Conservation (phyloP, 2,329 filamentous ascomycete species). For the Leptographium flavum region DNA sequence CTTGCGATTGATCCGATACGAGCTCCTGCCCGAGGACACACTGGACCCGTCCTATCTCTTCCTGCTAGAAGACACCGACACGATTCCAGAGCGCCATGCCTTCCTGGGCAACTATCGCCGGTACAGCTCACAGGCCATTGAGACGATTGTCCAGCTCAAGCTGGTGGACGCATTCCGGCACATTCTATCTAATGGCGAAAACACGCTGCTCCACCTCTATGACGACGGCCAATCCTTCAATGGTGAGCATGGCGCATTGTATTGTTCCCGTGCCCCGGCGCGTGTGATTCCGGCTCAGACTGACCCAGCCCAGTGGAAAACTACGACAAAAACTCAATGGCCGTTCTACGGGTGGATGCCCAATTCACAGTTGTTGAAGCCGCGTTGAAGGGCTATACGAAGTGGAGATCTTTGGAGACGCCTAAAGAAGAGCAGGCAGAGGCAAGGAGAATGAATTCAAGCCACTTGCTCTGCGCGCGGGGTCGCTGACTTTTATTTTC, state of each 20-base stretch:
- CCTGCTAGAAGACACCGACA: slow-evolving; percentile 87
- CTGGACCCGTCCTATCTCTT: slow-evolving; percentile 69
- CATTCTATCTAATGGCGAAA: slow-evolving; percentile 68
- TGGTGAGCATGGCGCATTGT: slow-evolving; percentile 27
- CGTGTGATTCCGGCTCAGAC: not conserved
- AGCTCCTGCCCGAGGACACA: slow-evolving; percentile 69
- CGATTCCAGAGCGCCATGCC: slow-evolving; percentile 80
- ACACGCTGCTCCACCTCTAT: slow-evolving; percentile 61
- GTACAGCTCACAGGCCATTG: slow-evolving; percentile 78
- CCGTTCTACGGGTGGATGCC: slow-evolving; percentile 70
- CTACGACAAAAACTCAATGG: slow-evolving; percentile 55
- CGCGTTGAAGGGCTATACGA: slow-evolving; percentile 74
- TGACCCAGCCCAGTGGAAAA: slow-evolving; percentile 26
- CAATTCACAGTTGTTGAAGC: slow-evolving; percentile 84
- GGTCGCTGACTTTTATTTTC: slow-evolving; percentile 18
- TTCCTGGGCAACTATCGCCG: slow-evolving; percentile 92
- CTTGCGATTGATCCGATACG: slow-evolving; percentile 72
- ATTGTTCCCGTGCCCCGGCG: not conserved
- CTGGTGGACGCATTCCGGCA: slow-evolving; percentile 76
- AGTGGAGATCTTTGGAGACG: slow-evolving; percentile 43
- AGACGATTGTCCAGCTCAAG: slow-evolving; percentile 68
- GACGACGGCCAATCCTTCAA: slow-evolving; percentile 53
- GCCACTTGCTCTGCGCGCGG: not conserved
- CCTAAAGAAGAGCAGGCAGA: slow-evolving; percentile 4
- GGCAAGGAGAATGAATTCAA: not conserved